Base-by-base conservation (phyloP, 202 grass and related monocot genomes). In the Setaria viridis region DNA sequence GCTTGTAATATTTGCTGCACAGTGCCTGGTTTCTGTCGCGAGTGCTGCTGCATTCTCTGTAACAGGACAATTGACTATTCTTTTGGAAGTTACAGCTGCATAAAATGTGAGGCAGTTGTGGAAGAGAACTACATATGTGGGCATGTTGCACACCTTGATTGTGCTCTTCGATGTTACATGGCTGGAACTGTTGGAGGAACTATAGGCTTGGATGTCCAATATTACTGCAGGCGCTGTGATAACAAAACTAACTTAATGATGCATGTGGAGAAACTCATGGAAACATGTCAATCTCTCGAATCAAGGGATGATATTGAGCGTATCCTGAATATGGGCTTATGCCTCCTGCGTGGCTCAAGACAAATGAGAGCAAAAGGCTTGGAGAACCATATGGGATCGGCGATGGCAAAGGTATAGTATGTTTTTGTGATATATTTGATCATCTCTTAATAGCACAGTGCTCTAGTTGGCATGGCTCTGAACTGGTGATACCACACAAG, bases 11-110 rank as follows among this genome's bases (percentile, higher is more conserved):
- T 99, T 59, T 99, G 93, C 86, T 99, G 93, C 68, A 71, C 57
- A 65, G 85, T 85, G 66, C 81, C 82, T 86, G 82, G 87, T 85
- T 99, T 99, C 82, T 99, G 97, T 53, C 90, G 82, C 70, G 84
- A 92, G 81, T 99, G 97, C 87, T 99, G 97, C 86, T 99, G 97
- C 56, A 89, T 96, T 77, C 85, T 99, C 66, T 99, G 97, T 81
- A 54, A 69, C 68, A 92, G 45, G 65, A 75, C 77, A 55, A 78
- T 99, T 82, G 93, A 99, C 77, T 80, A 77, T 80, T 88, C 87
- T 58, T 67, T 91, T 85, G 88, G 77, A 74, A 83, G 88, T 86
- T 92, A 90, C 67, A 81, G 71, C 85, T 94, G 80, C 75, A 87
- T 96, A 84, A 94, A 86, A 85, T 99, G 97, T 68, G 84, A 93